phyloP scores from a whole-genome alignment of 1,284 basidiomycete species.

The Phlebopus sp. region DNA sequence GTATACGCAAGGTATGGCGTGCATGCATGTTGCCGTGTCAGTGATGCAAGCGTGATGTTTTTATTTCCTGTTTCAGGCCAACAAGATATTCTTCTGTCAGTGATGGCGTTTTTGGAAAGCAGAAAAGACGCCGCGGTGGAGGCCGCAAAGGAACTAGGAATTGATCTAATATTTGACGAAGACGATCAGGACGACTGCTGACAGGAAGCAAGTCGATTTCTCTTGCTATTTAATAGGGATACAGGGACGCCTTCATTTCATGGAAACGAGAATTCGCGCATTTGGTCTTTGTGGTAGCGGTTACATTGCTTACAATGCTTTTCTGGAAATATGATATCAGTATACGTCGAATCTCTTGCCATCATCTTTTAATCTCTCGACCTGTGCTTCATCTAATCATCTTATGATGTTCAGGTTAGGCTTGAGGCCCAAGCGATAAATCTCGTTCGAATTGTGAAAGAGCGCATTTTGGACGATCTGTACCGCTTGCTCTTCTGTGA shows the following conservation, averaged over 20 bases:
- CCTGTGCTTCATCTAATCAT: background rate
- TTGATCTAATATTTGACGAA: conserved; percentile 51
- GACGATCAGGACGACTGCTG: conserved; percentile 2
- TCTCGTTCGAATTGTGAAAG: conserved; percentile 31
- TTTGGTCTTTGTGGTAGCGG: no score
- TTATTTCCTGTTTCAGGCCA: conserved; percentile 35
- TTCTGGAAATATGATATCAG: background rate
- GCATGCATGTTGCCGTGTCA: background rate
- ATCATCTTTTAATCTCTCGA: background rate
- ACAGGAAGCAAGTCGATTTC: no score
- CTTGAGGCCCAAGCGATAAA: conserved; percentile 27
- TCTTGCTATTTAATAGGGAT: no score
- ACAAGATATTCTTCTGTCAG: conserved; percentile 38
- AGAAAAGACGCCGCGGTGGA: conserved; percentile 46
- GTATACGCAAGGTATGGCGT: conserved; percentile 54
- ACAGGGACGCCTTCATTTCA: no score
- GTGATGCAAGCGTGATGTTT: background rate
- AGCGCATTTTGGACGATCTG: conserved; percentile 25
- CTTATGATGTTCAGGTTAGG: conserved; percentile 20
- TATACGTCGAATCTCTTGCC: background rate
- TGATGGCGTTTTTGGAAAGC: conserved; percentile 42
- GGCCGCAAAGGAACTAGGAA: conserved; percentile 46
- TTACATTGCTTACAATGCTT: no score
- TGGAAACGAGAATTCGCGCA: no score
- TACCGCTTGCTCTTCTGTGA: conserved; percentile 27